Base-by-base conservation (phyloP, 164 flowering plant genomes). In the Paratinospora sagittata region DNA sequence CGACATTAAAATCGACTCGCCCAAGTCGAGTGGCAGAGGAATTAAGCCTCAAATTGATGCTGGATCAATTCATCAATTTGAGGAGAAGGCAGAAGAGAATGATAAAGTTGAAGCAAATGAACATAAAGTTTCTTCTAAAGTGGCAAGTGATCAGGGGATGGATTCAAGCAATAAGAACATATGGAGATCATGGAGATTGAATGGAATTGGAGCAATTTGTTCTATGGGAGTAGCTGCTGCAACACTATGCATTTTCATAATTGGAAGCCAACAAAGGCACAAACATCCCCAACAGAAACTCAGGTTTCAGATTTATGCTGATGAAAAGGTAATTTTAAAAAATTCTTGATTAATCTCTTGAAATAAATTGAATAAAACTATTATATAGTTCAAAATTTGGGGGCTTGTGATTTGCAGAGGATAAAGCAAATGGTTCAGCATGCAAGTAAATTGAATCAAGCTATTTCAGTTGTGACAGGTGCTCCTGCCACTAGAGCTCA, bases 1-100 rank as follows among this genome's bases (percentile, higher is more conserved):
- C 89, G 92, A 86, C 88, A 88, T 85, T 85, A 83, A 81, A 83
- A 62, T 85, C 75, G 86, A 80, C 77, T 82, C 84, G 0, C 84
- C 86, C 7, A n/a, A n/a, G n/a, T n/a, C n/a, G n/a, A n/a, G n/a
- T n/a, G n/a, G n/a, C n/a, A 76, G 69, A 21, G 76, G 74, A 17
- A 36, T 79, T 13, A 12, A 66, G 72, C 77, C 75, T 72, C 86
- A 76, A 61, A 69, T 71, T 41, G 85, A 82, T 47, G 66, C 75
- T 8, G 78, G 65, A 8, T 8, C 64, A 2, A 72, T 73, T 23
- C 76, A 77, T 21, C 76, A 77, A 3, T 79, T 78, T 73, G 84
- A 83, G 65, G 81, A 43, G 24, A 75, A 78, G 34, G 70, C 45
- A 17, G 73, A 73, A 11, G 70, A 43, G 19, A 30, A 64, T 66